Percentiles rank a stretch among this genome's conserved stretches.
Conservation (phyloP, 2,329 filamentous ascomycete genomes). For the Ophiostoma himal-ulmi region DNA sequence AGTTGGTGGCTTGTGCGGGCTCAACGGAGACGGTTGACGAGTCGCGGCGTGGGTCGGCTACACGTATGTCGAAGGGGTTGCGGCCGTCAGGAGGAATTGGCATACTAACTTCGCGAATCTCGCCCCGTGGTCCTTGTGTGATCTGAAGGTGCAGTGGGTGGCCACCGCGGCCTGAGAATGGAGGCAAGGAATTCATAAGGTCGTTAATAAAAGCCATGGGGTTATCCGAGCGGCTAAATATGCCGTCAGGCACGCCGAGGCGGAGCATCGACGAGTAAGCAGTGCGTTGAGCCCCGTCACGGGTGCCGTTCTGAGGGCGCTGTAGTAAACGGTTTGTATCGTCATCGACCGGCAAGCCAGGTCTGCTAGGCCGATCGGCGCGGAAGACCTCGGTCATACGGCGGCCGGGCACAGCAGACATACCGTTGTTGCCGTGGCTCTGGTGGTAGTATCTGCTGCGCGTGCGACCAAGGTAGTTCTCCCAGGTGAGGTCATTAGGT, state of each 20-base stretch:
- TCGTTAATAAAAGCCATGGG: slow-evolving; percentile 45
- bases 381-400: slow-evolving; percentile 46
- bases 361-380: slow-evolving; percentile 47
- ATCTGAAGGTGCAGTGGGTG: slow-evolving; percentile 57
- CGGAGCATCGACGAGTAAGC: slow-evolving; percentile 43
- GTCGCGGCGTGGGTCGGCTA: slow-evolving; percentile 44
- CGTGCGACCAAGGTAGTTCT: slow-evolving; percentile 34
- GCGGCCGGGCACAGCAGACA: not conserved
- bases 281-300: slow-evolving; percentile 41
- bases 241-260: slow-evolving; percentile 42
- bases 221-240: slow-evolving; percentile 45
- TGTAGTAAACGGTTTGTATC: slow-evolving; percentile 82
- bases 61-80: slow-evolving; percentile 8
- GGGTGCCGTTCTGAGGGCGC: slow-evolving; percentile 39
- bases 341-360: slow-evolving; percentile 58
- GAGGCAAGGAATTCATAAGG: slow-evolving; percentile 46
- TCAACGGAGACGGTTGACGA: slow-evolving; percentile 43
- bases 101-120: slow-evolving; percentile 49
- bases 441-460: slow-evolving; percentile 28
- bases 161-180: slow-evolving; percentile 34
- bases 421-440: slow-evolving; percentile 43
- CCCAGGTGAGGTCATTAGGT: slow-evolving; percentile 33
- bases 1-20: slow-evolving; percentile 69
- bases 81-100: slow-evolving; percentile 29
- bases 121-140: slow-evolving; percentile 43